Base-by-base conservation (phyloP, 2,329 filamentous ascomycete species). In the Talaromyces sp. region DNA sequence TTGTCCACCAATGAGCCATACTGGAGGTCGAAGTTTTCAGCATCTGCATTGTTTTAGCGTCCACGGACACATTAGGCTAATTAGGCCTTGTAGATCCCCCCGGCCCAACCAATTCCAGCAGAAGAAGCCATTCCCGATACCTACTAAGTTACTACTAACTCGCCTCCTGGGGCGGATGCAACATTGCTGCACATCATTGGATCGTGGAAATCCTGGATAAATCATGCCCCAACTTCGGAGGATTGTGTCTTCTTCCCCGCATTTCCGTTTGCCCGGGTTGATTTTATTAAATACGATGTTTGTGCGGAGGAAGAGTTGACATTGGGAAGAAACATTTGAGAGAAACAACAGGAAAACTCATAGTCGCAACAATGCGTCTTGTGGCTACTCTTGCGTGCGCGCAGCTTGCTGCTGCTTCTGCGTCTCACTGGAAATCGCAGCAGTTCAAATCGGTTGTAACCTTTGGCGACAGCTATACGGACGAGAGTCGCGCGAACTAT, bases 391-490 rank as follows among this genome's bases (percentile, higher is more conserved):
- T 53, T 30, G 49, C 25, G 8, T 53, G 25, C 19, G 13, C 49
- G 19, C 49, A 53, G 28, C 49, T 53, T 30, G 49, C 28, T 53
- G 49, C 49, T n/a, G 49, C 25, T 9, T 28, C 25, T 53, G 49
- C 49, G n/a, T 27, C 49, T 28, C 39, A 42, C 17, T 72, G 70
- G 70, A 64, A 65, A 13, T 67, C 81, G 47, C 73, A 75, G 33
- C 77, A 79, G 42, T 86, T 91, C 70, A 80, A 84, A 30, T 87
- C 85, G 56, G 72, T 91, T 42, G 82, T 91, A 44, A 82, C 86
- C 0, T 92, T 92, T 70, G 89, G 89, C 13, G 88, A 92, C 72
- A 91, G 88, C 73, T 92, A 89, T 69, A 91, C 88, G 0, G 90
- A 93, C 69, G 88, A 92, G 68, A 85, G 82, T 13, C 84, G 90